Evolutionary conservation across 1,284 basidiomycete genomes (phyloP), one percentile per base, ranked within the genome.

Genomic region (Moesziomyces sp.): DNA sequence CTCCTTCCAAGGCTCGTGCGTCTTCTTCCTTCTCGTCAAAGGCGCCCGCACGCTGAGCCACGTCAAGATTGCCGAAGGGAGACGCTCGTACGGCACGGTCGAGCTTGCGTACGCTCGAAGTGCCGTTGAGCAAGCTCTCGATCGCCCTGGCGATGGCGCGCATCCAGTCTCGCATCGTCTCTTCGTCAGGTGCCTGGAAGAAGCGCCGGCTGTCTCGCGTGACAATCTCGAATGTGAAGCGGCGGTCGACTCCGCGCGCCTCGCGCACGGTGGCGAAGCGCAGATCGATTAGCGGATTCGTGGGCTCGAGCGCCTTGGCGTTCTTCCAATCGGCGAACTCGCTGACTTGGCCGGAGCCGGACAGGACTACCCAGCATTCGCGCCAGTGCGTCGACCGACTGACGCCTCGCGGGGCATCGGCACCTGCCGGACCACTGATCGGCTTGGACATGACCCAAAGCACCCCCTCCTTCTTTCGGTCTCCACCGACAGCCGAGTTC

Each of bases 101-200:
- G 18, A 79, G 62, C 58, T 79, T 78, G 46, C 79, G 74, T 5
- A 80, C 73, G 38, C 75, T 79, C 18, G 75, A 78, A 1, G 79
- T 80, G 11, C 84, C 87, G 74, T 88, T 87, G 60, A 88, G 82
- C 45, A 86, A 77, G 44, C 86, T 86, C 76, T 88, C 87, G 56
- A 88, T 87, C 24, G 87, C 86, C 54, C 86, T 86, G 44, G 84
- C 84, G 52, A 88, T 87, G 6, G 87, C 86, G 44, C 86, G 83
- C 30, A 87, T 83, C 87, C 87, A 88, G 53, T 85, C 84, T 51
- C 85, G 83, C 84, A 87, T 86, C 49, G 86, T 85, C 0, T 77
- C 65, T 7, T 87, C 85, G 1, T 85, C 86, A 0, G 85, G 84
- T 3, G 87, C 86, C 74, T 88, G 87, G 75, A 87, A 88, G 70